phyloP scores from a whole-genome alignment of 2,329 filamentous ascomycete species.

The Penicillium rolfsii region DNA sequence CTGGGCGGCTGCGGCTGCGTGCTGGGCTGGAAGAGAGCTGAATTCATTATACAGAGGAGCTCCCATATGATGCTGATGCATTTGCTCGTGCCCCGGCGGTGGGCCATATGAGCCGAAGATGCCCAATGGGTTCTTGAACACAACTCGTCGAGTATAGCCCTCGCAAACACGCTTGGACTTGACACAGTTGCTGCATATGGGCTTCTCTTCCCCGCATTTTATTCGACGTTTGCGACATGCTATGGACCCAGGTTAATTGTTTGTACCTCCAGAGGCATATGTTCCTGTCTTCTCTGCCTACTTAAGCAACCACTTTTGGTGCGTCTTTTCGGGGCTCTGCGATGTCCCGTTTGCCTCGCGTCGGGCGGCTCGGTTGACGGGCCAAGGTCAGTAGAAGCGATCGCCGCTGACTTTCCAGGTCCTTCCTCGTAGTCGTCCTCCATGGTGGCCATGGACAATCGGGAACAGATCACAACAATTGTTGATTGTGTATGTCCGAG shows the following conservation, averaged over 20 bases:
- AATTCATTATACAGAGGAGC: constrained; percentile 27
- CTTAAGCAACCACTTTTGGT: constrained; percentile 94
- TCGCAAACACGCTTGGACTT: constrained; percentile 53
- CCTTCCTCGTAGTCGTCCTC: background rate
- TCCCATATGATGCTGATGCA: constrained; percentile 27
- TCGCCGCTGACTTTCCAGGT: background rate
- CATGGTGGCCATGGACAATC: background rate
- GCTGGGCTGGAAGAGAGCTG: constrained; percentile 30
- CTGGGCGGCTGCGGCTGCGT: constrained; percentile 35
- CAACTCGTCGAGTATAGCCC: constrained; percentile 47
- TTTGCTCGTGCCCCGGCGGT: constrained; percentile 27
- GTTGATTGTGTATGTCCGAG: background rate
- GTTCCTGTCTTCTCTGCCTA: constrained; percentile 52
- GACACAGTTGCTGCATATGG: constrained; percentile 51
- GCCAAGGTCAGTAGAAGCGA: constrained; percentile 6
- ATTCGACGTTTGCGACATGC: constrained; percentile 93
- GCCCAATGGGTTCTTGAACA: constrained; percentile 48
- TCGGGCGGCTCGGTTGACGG: constrained; percentile 19
- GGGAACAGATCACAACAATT: background rate
- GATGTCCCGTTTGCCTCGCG: constrained; percentile 25
- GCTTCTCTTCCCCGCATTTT: constrained; percentile 86
- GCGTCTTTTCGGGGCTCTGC: constrained; percentile 60
- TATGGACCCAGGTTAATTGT: constrained; percentile 41
- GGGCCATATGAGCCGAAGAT: constrained; percentile 33
- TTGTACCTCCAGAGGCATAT: background rate